Base-by-base conservation (phyloP, 1,139 yeast species). In the Debaryomyces sp. region DNA sequence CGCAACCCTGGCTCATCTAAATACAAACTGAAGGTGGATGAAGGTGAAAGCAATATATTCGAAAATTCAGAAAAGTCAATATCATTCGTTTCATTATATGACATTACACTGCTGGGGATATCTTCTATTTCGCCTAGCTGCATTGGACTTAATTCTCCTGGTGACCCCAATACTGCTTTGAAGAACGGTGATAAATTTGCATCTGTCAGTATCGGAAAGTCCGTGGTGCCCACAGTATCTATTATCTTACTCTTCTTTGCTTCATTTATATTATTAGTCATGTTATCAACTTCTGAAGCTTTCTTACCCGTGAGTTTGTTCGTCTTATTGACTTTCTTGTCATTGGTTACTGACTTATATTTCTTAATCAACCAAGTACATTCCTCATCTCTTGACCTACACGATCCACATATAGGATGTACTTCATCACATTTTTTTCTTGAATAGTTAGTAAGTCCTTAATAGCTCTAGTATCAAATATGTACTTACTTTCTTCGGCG, bases 351-450 rank as follows among this genome's bases (percentile, higher is more conserved):
- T 8, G 44, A 41, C 30, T 22, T 33, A 33, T 41, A 45, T 32
- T 33, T 22, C 24, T 41, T 45, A 12, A 43, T 48, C 13, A 41
- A 41, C 59, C 60, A 58, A 9, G 45, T 50, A 50, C 71, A 66
- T 38, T 57, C 54, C 4, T 58, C 54, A 2, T 60, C 61, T 38
- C 63, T 55, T 5, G 50, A 44, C n/a, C 46, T 47, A 48, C 72
- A 67, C 32, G 54, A 58, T 6, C 61, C 58, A 53, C 71, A 67
- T 5, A 45, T 44, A 1, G 71, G 71, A 44, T 59, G 62, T 9
- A 46, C 47, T 51, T 67, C 71, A 50, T 67, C 70, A 49, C 71
- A 67, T 46, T 65, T 66, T 38, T 50, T 49, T 27, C 52, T 46
- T 21, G 15, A 7, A 36, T 21, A 15, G 43, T 36, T 46, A 29